phyloP scores from a whole-genome alignment of 805 yeast species.

The Citeromyces nyonsensis region DNA sequence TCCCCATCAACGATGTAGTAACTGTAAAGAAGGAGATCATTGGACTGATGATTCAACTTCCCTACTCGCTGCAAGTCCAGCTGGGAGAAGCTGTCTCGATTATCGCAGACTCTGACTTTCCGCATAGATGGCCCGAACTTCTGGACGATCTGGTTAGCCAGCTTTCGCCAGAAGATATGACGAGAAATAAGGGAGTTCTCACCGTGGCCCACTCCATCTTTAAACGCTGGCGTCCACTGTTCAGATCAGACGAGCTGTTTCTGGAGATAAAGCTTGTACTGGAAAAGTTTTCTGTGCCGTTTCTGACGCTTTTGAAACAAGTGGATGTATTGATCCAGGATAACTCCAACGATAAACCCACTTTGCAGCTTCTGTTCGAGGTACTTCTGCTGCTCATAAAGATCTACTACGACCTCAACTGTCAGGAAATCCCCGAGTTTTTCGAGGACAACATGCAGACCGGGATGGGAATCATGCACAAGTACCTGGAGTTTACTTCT shows the following conservation, averaged over 20 bases:
- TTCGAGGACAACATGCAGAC: conserved; percentile 77
- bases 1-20: conserved; percentile 44
- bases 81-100: conserved; percentile 86
- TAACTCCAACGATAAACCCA: conserved; percentile 26
- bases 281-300: conserved; percentile 71
- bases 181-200: conserved; percentile 70
- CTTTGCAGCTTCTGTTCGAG: conserved; percentile 44
- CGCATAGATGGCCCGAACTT: conserved; percentile 73
- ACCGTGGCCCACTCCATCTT: conserved; percentile 92
- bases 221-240: conserved; percentile 92
- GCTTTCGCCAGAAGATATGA: conserved; percentile 51
- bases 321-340: conserved; percentile 52
- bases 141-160: conserved; percentile 59
- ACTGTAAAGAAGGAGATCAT: conserved; percentile 66
- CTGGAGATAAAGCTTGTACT: conserved; percentile 78
- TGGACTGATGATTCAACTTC: conserved; percentile 72
- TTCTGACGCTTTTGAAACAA: conserved; percentile 46
- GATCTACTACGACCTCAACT: conserved; percentile 83
- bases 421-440: conserved; percentile 96
- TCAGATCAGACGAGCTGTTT: conserved; percentile 81
- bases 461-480: conserved; percentile 74
- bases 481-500: conserved; percentile 53
- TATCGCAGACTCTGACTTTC: conserved; percentile 94
- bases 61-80: conserved; percentile 74
- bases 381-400: conserved; percentile 60